phyloP scores from a whole-genome alignment of 148 eudicot species.

The Nepenthes mirabilis region DNA sequence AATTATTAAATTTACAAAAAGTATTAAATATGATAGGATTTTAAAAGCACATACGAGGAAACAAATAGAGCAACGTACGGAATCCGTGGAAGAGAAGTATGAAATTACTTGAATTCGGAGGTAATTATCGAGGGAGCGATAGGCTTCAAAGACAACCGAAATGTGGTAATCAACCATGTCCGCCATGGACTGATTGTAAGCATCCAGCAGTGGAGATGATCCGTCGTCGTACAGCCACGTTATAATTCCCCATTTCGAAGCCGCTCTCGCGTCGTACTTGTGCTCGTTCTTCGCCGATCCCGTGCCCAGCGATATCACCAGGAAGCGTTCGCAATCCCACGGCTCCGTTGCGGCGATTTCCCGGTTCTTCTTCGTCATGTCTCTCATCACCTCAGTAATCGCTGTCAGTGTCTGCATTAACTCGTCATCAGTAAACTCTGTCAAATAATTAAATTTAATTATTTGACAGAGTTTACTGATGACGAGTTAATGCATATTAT shows the following conservation, averaged over 20 bases:
- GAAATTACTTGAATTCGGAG: slow-evolving; percentile 47
- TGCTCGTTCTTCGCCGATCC: slow-evolving; percentile 24
- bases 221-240: slow-evolving; percentile 33
- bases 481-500: too few species aligned
- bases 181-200: slow-evolving; percentile 17
- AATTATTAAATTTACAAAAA: too few species aligned
- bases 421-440: too few species aligned
- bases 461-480: too few species aligned
- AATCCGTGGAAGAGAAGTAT: not conserved
- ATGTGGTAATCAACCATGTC: slow-evolving; percentile 40
- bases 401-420: slow-evolving; percentile 20
- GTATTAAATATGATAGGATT: too few species aligned
- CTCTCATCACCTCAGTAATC: slow-evolving; percentile 6
- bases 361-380: slow-evolving; percentile 17
- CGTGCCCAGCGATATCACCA: slow-evolving; percentile 46
- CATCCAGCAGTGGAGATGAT: slow-evolving; percentile 25
- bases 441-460: too few species aligned
- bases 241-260: slow-evolving; percentile 44
- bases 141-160: slow-evolving; percentile 32
- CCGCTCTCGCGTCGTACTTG: slow-evolving; percentile 21
- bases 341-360: slow-evolving; percentile 26
- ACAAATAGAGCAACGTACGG: too few species aligned
- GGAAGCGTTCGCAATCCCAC: slow-evolving; percentile 13
- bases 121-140: slow-evolving; percentile 24
- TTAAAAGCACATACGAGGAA: too few species aligned